A percentile compares a stretch with the other conserved stretches of the same genome.
phyloP scores from a whole-genome alignment of 2,329 filamentous ascomycete species.

The Myriosclerotinia scirpicola region DNA sequence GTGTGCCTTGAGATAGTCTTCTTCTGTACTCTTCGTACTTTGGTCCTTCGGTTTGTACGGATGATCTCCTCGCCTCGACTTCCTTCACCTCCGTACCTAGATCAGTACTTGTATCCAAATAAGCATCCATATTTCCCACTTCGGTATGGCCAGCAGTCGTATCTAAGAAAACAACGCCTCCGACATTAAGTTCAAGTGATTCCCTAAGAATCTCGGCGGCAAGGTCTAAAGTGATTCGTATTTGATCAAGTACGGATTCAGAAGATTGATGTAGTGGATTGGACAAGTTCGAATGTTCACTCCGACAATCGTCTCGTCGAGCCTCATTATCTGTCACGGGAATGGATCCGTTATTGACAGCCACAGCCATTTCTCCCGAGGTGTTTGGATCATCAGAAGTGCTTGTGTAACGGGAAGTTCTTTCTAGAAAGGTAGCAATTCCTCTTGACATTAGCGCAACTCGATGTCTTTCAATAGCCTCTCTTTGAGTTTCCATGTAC shows the following conservation, averaged over 20 bases:
- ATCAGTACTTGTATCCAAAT: conserved; percentile 25
- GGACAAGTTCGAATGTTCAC: background rate
- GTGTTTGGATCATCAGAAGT: background rate
- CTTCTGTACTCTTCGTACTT: conserved; percentile 7
- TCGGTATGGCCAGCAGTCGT: conserved; percentile 32
- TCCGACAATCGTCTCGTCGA: background rate
- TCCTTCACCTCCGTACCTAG: conserved; percentile 26
- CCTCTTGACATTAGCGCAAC: conserved; percentile 53
- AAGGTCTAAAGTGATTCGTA: conserved; percentile 35
- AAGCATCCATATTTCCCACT: conserved; percentile 24
- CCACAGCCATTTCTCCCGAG: background rate
- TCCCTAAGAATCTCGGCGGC: conserved; percentile 37
- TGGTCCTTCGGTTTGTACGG: background rate
- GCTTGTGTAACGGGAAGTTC: conserved; percentile 29
- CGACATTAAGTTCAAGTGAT: conserved; percentile 36
- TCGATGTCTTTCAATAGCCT: conserved; percentile 50
- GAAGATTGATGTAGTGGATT: conserved; percentile 6
- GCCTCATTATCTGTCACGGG: background rate
- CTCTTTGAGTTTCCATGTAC: conserved; percentile 57
- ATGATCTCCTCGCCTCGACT: conserved; percentile 7
- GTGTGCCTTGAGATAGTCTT: conserved; percentile 26
- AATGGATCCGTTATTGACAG: background rate
- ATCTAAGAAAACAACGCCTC: conserved; percentile 38
- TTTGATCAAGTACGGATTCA: conserved; percentile 34
- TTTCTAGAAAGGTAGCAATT: conserved; percentile 53